Conservation (phyloP, 2,329 filamentous ascomycete genomes). For the Aureobasidium sp. region DNA sequence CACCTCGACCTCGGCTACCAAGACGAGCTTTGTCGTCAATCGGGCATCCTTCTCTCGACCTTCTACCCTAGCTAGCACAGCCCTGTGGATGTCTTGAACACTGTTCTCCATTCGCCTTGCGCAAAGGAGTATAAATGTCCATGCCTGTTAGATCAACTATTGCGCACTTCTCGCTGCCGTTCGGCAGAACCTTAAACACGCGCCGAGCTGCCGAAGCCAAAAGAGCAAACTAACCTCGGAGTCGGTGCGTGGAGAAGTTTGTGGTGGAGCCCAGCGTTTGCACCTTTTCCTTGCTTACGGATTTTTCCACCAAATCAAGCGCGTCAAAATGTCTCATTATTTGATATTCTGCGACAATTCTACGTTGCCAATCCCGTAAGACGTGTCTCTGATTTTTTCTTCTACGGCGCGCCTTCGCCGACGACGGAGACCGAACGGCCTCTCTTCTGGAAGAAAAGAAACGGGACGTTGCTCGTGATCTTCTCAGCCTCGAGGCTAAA, state of each 20-base stretch:
- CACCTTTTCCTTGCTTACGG: not conserved
- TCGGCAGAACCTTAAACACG: constrained; percentile 5
- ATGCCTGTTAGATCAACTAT: not conserved
- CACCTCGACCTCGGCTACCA: not conserved
- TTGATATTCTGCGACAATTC: constrained; percentile 8
- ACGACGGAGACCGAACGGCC: not conserved
- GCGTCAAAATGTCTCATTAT: constrained; percentile 6
- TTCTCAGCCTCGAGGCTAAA: not conserved
- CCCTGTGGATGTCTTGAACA: constrained; percentile 2
- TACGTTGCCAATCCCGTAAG: not conserved
- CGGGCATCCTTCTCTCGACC: not conserved
- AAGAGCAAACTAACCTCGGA: not conserved
- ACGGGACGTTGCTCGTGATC: not conserved
- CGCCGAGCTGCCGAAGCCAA: not conserved
- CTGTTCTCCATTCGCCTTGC: not conserved
- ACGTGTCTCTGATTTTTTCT: not conserved
- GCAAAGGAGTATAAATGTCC: not conserved
- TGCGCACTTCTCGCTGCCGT: constrained; percentile 1
- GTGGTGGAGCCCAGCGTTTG: not conserved
- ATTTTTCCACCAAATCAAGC: not conserved
- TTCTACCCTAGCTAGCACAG: not conserved
- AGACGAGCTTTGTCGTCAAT: not conserved
- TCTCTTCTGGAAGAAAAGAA: not conserved
- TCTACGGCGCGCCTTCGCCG: not conserved
- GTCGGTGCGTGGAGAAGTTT: not conserved